Conservation (phyloP, 2,329 filamentous ascomycete species). For the Ophiocordyceps camponoti-saundersi region DNA sequence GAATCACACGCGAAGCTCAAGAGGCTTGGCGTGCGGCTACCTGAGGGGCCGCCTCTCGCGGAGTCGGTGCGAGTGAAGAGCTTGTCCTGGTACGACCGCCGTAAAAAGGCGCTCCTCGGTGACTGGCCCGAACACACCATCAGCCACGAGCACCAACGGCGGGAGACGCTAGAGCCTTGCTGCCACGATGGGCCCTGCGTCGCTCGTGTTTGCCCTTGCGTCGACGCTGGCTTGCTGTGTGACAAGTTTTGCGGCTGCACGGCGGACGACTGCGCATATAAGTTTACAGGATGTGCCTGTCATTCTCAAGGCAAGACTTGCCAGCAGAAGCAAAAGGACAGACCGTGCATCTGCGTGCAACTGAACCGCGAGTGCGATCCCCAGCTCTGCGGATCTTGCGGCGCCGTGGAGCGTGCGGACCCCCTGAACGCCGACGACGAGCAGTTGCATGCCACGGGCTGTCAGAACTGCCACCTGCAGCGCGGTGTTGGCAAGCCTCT, state of each 20-base stretch:
- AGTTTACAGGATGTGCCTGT: constrained; percentile 53
- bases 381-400: constrained; percentile 54
- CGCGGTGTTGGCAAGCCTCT: constrained; percentile 48
- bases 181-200: constrained; percentile 53
- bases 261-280: constrained; percentile 38
- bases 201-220: constrained; percentile 43
- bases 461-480: constrained; percentile 58
- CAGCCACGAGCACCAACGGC: constrained; percentile 36
- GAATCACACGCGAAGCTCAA: constrained; percentile 24
- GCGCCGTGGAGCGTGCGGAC: constrained; percentile 50
- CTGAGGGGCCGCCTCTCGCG: constrained; percentile 6
- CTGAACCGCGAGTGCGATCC: constrained; percentile 70
- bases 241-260: constrained; percentile 56
- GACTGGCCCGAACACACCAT: constrained; percentile 39
- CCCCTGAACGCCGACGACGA: constrained; percentile 48
- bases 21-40: constrained; percentile 8
- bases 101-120: constrained; percentile 32
- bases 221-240: constrained; percentile 43
- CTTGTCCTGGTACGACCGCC: constrained; percentile 38
- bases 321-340: constrained; percentile 34
- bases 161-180: constrained; percentile 47
- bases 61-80: constrained; percentile 23
- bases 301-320: constrained; percentile 42
- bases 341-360: constrained; percentile 51
- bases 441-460: constrained; percentile 37